Base-by-base conservation (phyloP, 768 basidiomycete species). In the Russula virescens region DNA sequence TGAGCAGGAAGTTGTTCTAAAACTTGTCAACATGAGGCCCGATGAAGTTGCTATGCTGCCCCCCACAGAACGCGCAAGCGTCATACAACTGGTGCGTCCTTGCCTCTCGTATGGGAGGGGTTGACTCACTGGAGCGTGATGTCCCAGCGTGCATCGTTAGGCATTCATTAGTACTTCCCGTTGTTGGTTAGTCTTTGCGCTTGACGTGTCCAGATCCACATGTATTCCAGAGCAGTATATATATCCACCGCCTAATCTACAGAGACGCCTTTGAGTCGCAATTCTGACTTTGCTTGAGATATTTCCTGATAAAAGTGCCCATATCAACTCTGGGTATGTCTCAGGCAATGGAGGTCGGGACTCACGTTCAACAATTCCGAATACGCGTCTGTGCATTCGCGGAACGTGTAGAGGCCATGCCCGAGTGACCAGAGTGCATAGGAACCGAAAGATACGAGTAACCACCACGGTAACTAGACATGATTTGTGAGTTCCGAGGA, bases 381-480 rank as follows among this genome's bases (percentile, higher is more conserved):
- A 66, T 91, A 89, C 5, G 90, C 89, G 67, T 91, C 88, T 45
- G 88, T 86, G 71, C 88, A 89, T 67, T 92, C 90, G 68, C 82
- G 75, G 68, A 90, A 87, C 2, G 85, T 85, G 66, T 84, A 80
- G 47, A 91, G 69, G 2, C 89, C 90, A 80, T 83, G 82, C 11
- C 91, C 89, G 21, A 92, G 81, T 11, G 85, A 87, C 75, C 83
- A 84, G 13, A 92, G 80, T 19, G 87, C 87, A 71, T 89, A 92
- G 1, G 89, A 84, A 14, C 91, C 91, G 66, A 90, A 90, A 1
- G 86, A 77, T 2, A 92, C 85, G 14, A 92, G 80, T 10, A 89
- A 69, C 89, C 89, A 91, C 86, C 87, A 93, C 3, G 90, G 89
- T 34, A 91, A 72, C 90, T 91, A 60, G 54, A 58, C n/a, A 43